Base-by-base conservation (phyloP, 192 early-diverging fungal genomes). In the Coemansia sp. region DNA sequence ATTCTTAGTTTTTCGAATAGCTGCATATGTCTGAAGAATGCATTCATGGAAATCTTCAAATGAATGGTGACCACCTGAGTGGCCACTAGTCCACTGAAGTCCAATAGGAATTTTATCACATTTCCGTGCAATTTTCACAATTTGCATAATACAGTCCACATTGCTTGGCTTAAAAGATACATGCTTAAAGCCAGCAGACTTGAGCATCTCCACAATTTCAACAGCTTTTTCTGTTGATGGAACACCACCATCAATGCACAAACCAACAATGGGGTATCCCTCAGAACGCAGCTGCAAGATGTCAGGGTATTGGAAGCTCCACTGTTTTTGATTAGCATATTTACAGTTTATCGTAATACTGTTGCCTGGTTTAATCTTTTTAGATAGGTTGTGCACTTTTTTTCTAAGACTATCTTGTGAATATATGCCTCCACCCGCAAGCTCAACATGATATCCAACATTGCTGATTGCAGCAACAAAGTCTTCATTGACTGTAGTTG, bases 261-360 rank as follows among this genome's bases (percentile, higher is more conserved):
- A 76, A 52, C 95, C 95, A 47, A 89, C 86, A 83, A 98, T 90
- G 10, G 95, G 93, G 23, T 93, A 58, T 19, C 93, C 93, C 60
- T 93, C 86, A 21, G 79, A 60, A 42, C 95, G 87, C 83, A 98
- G 82, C 33, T 87, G 84, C 59, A 87, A 81, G 5, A 91, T 81
- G 19, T 86, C 65, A 18, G 93, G 91, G 59, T 88, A 91, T 69
- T 98, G 95, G 58, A 69, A 80, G 1, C 27, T 17, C 95, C 95
- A 98, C 57, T 91, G 90, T 48, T 87, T 81, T 18, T 88, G 91
- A 75, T 94, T 93, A 33, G 96, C 62, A 81, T 93, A 98, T 27
- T 96, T 78, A 48, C 89, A 90, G 81, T 98, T 98, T 39, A 96
- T 74, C 17, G 92, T 95, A 60, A 96, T 90, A 17, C 91, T 93